Evolutionary conservation across 139 green algal species (phyloP).

Genomic region (Chlorella sp.): DNA sequence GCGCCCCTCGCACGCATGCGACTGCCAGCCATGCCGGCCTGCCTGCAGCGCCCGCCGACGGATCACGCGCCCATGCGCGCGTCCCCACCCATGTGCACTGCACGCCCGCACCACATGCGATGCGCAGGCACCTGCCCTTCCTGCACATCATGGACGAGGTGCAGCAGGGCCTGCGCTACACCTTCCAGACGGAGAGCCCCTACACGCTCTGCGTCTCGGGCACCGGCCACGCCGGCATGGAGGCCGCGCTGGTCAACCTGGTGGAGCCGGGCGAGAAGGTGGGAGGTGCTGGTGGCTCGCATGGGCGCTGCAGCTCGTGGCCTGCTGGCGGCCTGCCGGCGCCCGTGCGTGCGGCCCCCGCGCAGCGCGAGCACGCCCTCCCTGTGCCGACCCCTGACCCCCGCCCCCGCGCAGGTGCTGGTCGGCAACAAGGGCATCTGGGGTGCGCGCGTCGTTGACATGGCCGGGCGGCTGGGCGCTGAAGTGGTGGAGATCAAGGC

Average conservation of each 20-base stretch:
- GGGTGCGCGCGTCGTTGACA: conserved; percentile 72
- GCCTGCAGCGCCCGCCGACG: too few species aligned
- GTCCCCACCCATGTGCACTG: too few species aligned
- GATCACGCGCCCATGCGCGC: too few species aligned
- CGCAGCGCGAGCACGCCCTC: too few species aligned
- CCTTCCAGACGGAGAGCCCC: conserved; percentile 81
- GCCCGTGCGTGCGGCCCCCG: too few species aligned
- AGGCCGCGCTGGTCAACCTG: conserved; percentile 34
- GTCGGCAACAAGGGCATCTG: too few species aligned
- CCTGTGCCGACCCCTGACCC: too few species aligned
- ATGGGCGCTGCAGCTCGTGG: conserved; percentile 8
- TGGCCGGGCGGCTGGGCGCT: conserved; percentile 54
- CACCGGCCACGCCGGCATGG: conserved; percentile 80
- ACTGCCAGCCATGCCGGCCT: too few species aligned
- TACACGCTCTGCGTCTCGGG: conserved; percentile 87
- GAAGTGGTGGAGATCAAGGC: conserved; percentile 78
- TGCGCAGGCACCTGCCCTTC: conserved; percentile 84
- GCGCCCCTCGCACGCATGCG: too few species aligned
- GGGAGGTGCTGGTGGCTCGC: neutral
- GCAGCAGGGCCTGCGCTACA: conserved; percentile 78
- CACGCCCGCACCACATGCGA: conserved; percentile 77
- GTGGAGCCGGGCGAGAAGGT: neutral
- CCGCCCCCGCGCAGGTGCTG: too few species aligned
- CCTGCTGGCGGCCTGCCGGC: too few species aligned
- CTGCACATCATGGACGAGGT: conserved; percentile 92